phyloP scores from a whole-genome alignment of 78 protist species.

The Dictyostelium intermedium region DNA sequence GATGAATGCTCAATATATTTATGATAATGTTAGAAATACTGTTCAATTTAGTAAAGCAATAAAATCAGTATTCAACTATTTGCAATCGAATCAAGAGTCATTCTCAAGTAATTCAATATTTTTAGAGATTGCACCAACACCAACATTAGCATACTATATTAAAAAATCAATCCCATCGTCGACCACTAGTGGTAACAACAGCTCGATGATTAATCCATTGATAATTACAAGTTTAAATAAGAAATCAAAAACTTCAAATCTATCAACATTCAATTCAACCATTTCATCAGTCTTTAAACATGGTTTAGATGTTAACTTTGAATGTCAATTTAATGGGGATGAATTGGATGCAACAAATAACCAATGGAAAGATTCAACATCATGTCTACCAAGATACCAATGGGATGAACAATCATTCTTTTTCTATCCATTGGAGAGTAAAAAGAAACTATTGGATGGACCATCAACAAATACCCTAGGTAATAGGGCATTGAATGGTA shows the following conservation, averaged over 20 bases:
- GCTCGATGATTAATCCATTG: background rate
- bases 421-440: too few species aligned
- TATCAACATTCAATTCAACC: background rate
- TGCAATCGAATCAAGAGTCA: background rate
- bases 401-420: background rate
- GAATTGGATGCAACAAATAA: background rate
- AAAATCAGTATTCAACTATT: background rate
- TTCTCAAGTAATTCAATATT: background rate
- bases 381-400: background rate
- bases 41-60: background rate
- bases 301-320: slow-evolving; percentile 1
- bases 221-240: background rate
- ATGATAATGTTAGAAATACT: background rate
- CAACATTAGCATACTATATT: slow-evolving; percentile 26
- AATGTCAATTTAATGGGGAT: background rate
- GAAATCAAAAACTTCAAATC: too few species aligned
- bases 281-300: background rate
- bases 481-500: background rate
- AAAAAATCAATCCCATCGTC: background rate
- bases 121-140: slow-evolving; percentile 20
- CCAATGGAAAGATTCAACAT: background rate
- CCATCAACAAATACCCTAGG: background rate
- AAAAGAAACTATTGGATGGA: background rate
- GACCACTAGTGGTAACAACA: too few species aligned
- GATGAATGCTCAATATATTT: background rate